Evolutionary conservation across 148 eudicot species (phyloP).

Genomic region (Vaccinium vitisidaea): DNA sequence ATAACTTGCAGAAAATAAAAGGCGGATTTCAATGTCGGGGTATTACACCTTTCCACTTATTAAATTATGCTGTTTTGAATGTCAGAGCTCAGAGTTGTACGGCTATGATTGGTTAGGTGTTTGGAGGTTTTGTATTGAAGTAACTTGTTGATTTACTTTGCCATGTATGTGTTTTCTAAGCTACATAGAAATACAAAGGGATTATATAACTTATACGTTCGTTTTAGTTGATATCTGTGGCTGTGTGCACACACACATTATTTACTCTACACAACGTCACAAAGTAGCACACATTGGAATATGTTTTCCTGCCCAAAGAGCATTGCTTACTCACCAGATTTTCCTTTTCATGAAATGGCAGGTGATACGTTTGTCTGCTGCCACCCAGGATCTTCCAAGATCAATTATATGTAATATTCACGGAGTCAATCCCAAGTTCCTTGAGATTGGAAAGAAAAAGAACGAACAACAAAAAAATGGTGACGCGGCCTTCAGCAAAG

Average conservation of each 20-base stretch:
- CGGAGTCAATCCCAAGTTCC: slow-evolving; percentile 96
- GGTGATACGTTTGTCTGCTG: slow-evolving; percentile 93
- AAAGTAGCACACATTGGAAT: neutral
- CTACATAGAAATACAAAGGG: too few species aligned
- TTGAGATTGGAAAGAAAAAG: slow-evolving; percentile 79
- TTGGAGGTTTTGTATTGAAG: neutral
- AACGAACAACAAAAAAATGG: slow-evolving; percentile 55
- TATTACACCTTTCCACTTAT: neutral
- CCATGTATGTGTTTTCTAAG: neutral
- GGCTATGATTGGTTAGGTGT: neutral
- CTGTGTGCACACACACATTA: neutral
- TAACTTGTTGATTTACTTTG: neutral
- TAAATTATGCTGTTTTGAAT: neutral
- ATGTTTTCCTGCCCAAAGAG: neutral
- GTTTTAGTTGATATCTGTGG: neutral
- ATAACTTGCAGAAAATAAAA: too few species aligned
- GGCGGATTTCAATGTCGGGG: too few species aligned
- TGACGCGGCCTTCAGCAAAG: slow-evolving; percentile 54
- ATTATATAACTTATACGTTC: neutral
- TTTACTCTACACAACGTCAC: neutral
- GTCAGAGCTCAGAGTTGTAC: neutral
- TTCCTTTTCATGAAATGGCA: slow-evolving; percentile 36
- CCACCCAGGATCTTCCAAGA: slow-evolving; percentile 91
- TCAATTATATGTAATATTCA: slow-evolving; percentile 94
- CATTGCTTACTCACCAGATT: neutral